Evolutionary conservation across 805 yeast genomes (phyloP).

Genomic region (Myxozyma monticola): DNA sequence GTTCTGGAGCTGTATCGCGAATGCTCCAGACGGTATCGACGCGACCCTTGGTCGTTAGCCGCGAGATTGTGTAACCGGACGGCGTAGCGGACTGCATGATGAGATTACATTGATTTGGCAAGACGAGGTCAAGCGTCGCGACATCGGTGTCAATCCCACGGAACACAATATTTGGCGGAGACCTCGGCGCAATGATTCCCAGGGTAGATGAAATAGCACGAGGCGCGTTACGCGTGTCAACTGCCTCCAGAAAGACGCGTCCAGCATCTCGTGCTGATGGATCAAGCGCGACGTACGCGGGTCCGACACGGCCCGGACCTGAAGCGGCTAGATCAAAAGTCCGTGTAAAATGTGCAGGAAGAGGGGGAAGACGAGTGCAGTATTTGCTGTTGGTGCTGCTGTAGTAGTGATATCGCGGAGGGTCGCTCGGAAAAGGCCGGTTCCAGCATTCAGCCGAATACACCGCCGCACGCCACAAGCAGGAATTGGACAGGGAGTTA

Average conservation of each 20-base stretch:
- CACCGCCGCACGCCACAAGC: conserved; percentile 8
- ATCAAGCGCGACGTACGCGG: conserved; percentile 9
- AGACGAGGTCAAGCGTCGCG: conserved; percentile 3
- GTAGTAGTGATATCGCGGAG: too few relatives aligned
- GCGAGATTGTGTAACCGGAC: conserved; percentile 5
- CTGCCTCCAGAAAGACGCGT: conserved; percentile 2
- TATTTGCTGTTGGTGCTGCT: too few relatives aligned
- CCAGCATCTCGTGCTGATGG: conserved; percentile 4
- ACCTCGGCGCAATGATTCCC: conserved; percentile 6
- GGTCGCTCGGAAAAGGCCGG: too few relatives aligned
- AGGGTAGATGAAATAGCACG: conserved; percentile 1
- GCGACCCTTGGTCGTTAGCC: conserved; percentile 3
- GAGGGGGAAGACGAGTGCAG: too few relatives aligned
- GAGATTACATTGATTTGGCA: conserved; percentile 17
- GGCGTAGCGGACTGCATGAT: conserved; percentile 7
- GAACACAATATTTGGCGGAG: not conserved
- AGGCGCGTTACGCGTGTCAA: conserved; percentile 5
- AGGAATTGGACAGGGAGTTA: too few relatives aligned
- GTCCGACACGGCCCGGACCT: conserved; percentile 18
- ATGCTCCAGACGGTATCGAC: conserved; percentile 7
- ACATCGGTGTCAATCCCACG: conserved; percentile 10
- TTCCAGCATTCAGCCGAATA: conserved; percentile 12
- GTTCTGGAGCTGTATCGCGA: conserved; percentile 15
- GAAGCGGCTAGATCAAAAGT: conserved; percentile 10
- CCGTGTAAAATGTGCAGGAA: too few relatives aligned